Evolutionary conservation across 2,329 filamentous ascomycete genomes (phyloP), one percentile per base, ranked within the genome.

Genomic region (Podosphaera xanthii): DNA sequence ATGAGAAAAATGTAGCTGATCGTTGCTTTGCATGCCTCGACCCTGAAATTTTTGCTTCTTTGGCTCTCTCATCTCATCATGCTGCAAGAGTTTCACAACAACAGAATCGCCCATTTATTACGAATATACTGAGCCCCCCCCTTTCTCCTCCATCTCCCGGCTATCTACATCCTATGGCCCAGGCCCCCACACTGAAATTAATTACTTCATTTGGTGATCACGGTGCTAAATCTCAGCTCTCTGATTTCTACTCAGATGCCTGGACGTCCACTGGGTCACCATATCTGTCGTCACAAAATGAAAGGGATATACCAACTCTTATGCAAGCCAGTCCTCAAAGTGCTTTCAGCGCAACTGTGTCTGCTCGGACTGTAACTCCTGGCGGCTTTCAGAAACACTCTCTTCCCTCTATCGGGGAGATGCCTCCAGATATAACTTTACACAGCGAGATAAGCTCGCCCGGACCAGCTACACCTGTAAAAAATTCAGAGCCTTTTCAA

Each of bases 11-110:
- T 66, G 75, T 98, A 53, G 92, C 92, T 22, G 92, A 96, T 56
- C 78, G 90, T 66, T 97, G 82, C 71, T 96, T 96, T 69, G 88
- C 91, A 56, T 96, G 91, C 69, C 92, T 88, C 22, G 88, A 86
- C 33, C 77, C 84, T 30, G 89, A 96, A 68, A 85, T 87, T 0
- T 82, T 84, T 0, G 88, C 92, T 69, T 84, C 87, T 1, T 96
- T 89, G 90, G 80, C 83, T 30, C 94, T 90, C 7, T 89, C 91
- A 8, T 84, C 86, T 2, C 86, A 88, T 33, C 77, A 83, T 66
- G 76, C 79, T 63, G 76, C 75, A 8, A 75, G 77, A 58, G 74
- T 77, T 69, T 77, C 70, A 64, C 82, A 76, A 65, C 71, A 83
- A 49, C 78, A 72, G 62, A 80, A 46, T 46, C 22, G 14, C 67